Conservation (phyloP, 106 monocot species). For the Narthecium ossifragum region DNA sequence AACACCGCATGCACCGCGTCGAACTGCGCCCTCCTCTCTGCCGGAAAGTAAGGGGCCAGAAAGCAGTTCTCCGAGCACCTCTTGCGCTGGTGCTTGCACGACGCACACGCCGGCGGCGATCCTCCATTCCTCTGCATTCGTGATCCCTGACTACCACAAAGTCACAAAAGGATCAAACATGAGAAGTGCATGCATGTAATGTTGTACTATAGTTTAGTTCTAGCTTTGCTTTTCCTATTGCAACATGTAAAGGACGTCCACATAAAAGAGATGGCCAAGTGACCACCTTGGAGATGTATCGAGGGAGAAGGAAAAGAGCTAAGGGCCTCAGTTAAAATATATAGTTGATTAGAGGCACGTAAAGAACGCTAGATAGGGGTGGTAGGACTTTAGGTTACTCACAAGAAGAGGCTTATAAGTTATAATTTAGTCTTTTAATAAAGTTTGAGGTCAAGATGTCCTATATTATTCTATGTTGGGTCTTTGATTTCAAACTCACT, state of each 20-base stretch:
- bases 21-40: conserved; percentile 15
- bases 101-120: conserved; percentile 23
- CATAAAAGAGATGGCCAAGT: neutral
- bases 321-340: neutral
- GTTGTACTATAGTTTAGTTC: neutral
- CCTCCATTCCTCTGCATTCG: neutral
- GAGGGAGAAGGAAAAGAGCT: neutral
- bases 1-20: conserved; percentile 28
- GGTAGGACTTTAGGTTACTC: conserved; percentile 3
- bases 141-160: neutral
- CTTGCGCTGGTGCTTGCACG: conserved; percentile 47
- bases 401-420: conserved; percentile 11
- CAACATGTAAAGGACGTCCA: too few species aligned
- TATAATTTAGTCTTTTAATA: too few species aligned
- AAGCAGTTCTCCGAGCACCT: conserved; percentile 26
- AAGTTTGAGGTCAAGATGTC: too few species aligned
- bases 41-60: conserved; percentile 37
- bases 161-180: neutral
- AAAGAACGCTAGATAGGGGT: too few species aligned
- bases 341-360: too few species aligned
- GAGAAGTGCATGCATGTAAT: neutral
- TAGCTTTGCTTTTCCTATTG: neutral
- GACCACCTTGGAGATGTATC: neutral
- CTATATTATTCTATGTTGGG: too few species aligned
- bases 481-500: too few species aligned